Evolutionary conservation across 1,284 basidiomycete genomes (phyloP).

Genomic region (Apiotrichum sp.): DNA sequence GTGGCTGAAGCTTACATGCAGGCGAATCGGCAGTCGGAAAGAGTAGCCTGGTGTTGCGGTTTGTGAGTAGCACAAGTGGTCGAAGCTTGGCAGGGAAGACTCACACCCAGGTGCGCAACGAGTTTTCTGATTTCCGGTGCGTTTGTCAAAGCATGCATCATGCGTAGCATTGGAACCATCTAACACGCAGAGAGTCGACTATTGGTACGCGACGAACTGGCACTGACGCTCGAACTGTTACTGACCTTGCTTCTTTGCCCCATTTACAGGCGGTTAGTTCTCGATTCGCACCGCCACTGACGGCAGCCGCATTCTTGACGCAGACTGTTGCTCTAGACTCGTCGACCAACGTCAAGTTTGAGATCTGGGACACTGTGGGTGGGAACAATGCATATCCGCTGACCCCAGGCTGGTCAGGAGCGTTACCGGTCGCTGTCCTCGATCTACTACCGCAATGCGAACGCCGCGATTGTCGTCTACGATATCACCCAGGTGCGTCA

Average conservation of each 20-base stretch:
- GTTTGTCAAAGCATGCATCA: conserved; percentile 4
- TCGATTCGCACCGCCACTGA: neutral
- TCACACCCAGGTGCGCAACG: conserved; percentile 57
- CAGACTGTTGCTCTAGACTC: conserved; percentile 90
- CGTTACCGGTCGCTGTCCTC: conserved; percentile 57
- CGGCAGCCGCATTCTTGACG: conserved; percentile 83
- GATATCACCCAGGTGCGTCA: conserved; percentile 70
- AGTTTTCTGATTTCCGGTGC: conserved; percentile 96
- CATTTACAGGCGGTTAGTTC: conserved; percentile 19
- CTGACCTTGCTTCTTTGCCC: neutral
- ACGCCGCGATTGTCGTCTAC: conserved; percentile 97
- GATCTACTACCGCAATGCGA: conserved; percentile 98
- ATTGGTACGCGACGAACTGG: conserved; percentile 27
- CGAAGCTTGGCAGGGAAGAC: neutral
- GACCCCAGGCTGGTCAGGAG: conserved; percentile 11
- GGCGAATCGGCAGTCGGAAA: conserved; percentile 97
- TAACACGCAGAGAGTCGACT: conserved; percentile 39
- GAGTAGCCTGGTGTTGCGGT: conserved; percentile 88
- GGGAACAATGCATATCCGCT: neutral
- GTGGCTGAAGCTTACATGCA: conserved; percentile 35
- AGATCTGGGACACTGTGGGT: conserved; percentile 71
- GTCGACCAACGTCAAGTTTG: conserved; percentile 88
- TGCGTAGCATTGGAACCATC: neutral
- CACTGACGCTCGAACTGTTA: neutral
- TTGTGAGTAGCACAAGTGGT: conserved; percentile 56